phyloP scores from a whole-genome alignment of 208 protist species.

The Blechomonas ayalai region DNA sequence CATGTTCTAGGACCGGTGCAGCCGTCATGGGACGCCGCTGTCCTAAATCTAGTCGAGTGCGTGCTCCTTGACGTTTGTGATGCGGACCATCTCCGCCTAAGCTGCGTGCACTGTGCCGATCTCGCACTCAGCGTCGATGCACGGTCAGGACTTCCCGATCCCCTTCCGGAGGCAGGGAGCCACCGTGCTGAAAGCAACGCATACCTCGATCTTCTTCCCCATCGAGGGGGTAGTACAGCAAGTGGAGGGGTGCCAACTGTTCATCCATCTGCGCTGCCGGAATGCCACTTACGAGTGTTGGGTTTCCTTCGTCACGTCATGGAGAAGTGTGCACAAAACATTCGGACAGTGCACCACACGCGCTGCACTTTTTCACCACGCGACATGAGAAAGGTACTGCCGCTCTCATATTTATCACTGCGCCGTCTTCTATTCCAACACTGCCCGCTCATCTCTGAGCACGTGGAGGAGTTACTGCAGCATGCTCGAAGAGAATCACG shows the following conservation, averaged over 20 bases:
- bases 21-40: conserved; percentile 13
- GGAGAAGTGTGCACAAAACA: conserved; percentile 4
- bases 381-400: conserved; percentile 23
- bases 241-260: neutral
- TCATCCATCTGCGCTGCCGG: conserved; percentile 2
- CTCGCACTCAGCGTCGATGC: conserved; percentile 15
- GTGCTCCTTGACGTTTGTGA: conserved; percentile 69
- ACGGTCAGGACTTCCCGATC: too few relatives aligned
- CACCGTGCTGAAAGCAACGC: conserved; percentile 13
- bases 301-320: conserved; percentile 38
- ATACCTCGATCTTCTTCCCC: conserved; percentile 21
- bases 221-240: neutral
- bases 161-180: neutral
- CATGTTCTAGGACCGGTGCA: conserved; percentile 46
- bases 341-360: conserved; percentile 31
- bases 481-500: conserved; percentile 8
- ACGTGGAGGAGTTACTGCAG: conserved; percentile 44
- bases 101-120: conserved; percentile 40
- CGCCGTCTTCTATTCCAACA: conserved; percentile 42
- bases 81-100: conserved; percentile 10
- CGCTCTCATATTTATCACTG: conserved; percentile 21
- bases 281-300: conserved; percentile 25
- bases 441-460: conserved; percentile 41
- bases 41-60: conserved; percentile 48
- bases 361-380: conserved; percentile 38